Conservation (phyloP, 306 rosid genomes). For the Lagenaria siceraria region DNA sequence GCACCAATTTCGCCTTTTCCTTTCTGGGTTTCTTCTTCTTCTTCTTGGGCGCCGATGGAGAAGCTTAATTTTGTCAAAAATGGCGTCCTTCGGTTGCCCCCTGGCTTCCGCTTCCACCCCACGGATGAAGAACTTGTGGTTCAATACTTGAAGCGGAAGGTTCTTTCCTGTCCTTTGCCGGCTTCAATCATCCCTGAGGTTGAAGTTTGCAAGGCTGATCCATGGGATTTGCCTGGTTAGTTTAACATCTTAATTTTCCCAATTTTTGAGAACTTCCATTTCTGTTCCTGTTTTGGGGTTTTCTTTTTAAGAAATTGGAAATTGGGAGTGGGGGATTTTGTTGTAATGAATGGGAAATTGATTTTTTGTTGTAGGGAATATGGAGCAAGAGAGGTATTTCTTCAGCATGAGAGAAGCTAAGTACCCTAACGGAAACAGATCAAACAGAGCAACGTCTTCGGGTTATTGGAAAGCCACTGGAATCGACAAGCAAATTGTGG, state of each 20-base stretch:
- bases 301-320: not conserved
- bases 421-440: conserved; percentile 84
- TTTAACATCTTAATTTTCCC: not conserved
- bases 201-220: conserved; percentile 83
- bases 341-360: not conserved
- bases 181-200: conserved; percentile 87
- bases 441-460: conserved; percentile 78
- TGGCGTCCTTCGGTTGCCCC: conserved; percentile 78
- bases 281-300: not conserved
- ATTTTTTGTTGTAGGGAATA: conserved; percentile 33
- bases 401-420: conserved; percentile 90
- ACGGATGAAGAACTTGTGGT: conserved; percentile 85
- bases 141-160: conserved; percentile 76
- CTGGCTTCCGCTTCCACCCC: conserved; percentile 93
- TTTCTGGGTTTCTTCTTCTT: not conserved
- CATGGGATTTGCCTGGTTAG: conserved; percentile 97
- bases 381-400: conserved; percentile 79
- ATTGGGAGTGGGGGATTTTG: not conserved
- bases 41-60: conserved; percentile 21
- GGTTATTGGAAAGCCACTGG: conserved; percentile 99
- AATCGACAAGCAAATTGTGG: conserved; percentile 57
- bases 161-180: conserved; percentile 63
- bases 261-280: not conserved
- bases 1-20: not conserved
- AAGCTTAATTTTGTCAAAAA: conserved; percentile 53